phyloP scores from a whole-genome alignment of 495 filamentous ascomycete genomes.

The Trichoderma gamsii region DNA sequence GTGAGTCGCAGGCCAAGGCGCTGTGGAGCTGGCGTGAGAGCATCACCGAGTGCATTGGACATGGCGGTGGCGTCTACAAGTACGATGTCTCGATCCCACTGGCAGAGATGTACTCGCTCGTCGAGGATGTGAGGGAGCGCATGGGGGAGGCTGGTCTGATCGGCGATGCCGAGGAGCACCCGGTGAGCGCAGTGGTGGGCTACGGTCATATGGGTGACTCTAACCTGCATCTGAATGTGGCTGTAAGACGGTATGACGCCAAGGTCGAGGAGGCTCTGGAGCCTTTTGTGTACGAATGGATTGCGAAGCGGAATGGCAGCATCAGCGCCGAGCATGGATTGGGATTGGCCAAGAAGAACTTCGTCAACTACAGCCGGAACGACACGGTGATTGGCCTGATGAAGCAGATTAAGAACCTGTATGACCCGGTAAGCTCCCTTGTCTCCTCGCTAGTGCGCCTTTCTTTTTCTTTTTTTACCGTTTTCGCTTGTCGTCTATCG shows the following conservation, averaged over 20 bases:
- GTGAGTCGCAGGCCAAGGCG: conserved; percentile 78
- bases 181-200: conserved; percentile 83
- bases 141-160: conserved; percentile 68
- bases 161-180: conserved; percentile 67
- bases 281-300: conserved; percentile 97
- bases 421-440: conserved; percentile 71
- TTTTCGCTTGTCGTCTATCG: background rate
- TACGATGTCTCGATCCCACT: conserved; percentile 96
- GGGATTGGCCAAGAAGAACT: conserved; percentile 89
- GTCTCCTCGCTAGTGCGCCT: conserved; percentile 14
- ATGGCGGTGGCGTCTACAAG: conserved; percentile 95
- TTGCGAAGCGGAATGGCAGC: conserved; percentile 74
- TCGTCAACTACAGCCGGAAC: conserved; percentile 85
- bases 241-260: conserved; percentile 75
- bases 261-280: conserved; percentile 84
- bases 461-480: background rate
- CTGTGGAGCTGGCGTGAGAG: conserved; percentile 94
- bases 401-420: conserved; percentile 86
- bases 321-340: conserved; percentile 96
- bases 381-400: conserved; percentile 81
- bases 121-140: conserved; percentile 70
- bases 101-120: conserved; percentile 76
- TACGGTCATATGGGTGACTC: conserved; percentile 98
- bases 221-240: conserved; percentile 88
- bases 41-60: conserved; percentile 78